These are phyloP conservation scores for Talaromyces trachyspermus DNA, from an alignment of 495 filamentous ascomycete genomes.

Conservation along the genomic window DNA sequence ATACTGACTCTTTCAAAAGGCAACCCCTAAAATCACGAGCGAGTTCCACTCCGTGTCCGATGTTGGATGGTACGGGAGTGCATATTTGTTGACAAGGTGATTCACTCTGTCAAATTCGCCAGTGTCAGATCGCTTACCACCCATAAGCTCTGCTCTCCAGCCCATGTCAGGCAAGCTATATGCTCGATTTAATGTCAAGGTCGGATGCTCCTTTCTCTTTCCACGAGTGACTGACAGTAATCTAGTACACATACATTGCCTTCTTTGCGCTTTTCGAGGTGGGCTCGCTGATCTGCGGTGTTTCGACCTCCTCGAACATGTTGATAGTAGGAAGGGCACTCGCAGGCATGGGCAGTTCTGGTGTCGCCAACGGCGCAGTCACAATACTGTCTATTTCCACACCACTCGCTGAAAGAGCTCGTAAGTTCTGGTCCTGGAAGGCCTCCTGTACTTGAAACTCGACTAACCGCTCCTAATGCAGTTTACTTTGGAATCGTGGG, in stretches of 20 bases:
- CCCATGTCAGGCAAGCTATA: slow-evolving; percentile 40
- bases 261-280: slow-evolving; percentile 36
- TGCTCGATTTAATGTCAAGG: slow-evolving; percentile 33
- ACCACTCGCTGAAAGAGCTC: slow-evolving; percentile 38
- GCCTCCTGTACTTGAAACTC: neutral
- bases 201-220: slow-evolving; percentile 11
- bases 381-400: slow-evolving; percentile 42
- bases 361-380: slow-evolving; percentile 43
- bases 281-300: slow-evolving; percentile 35
- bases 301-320: slow-evolving; percentile 32
- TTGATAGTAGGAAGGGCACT: slow-evolving; percentile 39
- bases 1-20: too few species aligned
- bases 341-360: slow-evolving; percentile 32
- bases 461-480: neutral
- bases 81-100: slow-evolving; percentile 33
- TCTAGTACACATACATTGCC: slow-evolving; percentile 25
- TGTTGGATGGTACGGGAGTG: too few species aligned
- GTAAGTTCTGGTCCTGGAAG: slow-evolving; percentile 12
- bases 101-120: neutral
- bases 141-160: slow-evolving; percentile 24
- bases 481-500: neutral
- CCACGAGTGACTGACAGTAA: neutral
- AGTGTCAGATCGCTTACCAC: neutral
- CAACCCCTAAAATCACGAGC: slow-evolving; percentile 33
- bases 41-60: slow-evolving; percentile 32